Evolutionary conservation across 805 yeast genomes (phyloP).

Genomic region (Yamadazyma paraphyllophila): DNA sequence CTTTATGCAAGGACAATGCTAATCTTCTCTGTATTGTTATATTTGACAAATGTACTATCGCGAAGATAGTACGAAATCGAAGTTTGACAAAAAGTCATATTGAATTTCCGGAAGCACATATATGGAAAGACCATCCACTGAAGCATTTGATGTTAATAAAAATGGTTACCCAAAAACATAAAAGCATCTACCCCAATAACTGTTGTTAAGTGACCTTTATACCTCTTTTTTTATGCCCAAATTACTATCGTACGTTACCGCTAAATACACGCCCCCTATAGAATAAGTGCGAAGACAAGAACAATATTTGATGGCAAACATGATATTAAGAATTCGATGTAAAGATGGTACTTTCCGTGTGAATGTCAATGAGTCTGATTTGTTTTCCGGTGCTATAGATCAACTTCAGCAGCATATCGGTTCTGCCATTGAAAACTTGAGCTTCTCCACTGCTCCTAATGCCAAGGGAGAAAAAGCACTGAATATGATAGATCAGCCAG

Average conservation of each 20-base stretch:
- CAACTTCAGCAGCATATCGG: slow-evolving; percentile 30
- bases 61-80: slow-evolving; percentile 38
- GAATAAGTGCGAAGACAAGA: neutral
- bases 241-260: too few species aligned
- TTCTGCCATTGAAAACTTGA: slow-evolving; percentile 23
- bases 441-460: slow-evolving; percentile 46
- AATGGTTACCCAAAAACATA: too few species aligned
- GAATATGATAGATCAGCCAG: slow-evolving; percentile 32
- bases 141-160: too few species aligned
- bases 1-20: slow-evolving; percentile 99
- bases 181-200: too few species aligned
- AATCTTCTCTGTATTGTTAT: slow-evolving; percentile 99
- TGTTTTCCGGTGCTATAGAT: slow-evolving; percentile 45
- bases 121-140: too few species aligned
- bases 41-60: slow-evolving; percentile 85
- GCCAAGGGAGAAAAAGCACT: slow-evolving; percentile 41
- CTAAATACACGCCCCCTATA: too few species aligned
- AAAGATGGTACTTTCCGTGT: slow-evolving; percentile 82
- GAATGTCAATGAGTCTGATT: slow-evolving; percentile 43
- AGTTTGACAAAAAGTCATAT: neutral
- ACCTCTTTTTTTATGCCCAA: too few species aligned
- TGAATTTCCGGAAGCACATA: too few species aligned
- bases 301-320: slow-evolving; percentile 7
- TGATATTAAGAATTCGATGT: slow-evolving; percentile 69
- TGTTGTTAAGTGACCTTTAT: too few species aligned